phyloP scores from a whole-genome alignment of 2,329 filamentous ascomycete species.

The Cordyceps fumosorosea region DNA sequence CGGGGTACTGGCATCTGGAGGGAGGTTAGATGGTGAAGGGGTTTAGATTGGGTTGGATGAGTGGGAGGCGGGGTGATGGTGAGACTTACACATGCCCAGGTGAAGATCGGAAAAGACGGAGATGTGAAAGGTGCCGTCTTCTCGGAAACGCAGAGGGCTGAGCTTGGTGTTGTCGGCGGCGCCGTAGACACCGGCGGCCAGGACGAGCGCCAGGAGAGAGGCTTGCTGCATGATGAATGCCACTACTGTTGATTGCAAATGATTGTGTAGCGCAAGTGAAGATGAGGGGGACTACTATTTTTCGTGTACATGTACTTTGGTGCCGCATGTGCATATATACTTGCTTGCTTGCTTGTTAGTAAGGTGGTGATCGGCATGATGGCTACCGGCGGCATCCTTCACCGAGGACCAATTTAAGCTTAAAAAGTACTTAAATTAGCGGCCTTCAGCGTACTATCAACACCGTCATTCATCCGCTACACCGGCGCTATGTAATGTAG shows the following conservation, averaged over 20 bases:
- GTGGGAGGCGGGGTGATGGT: neutral
- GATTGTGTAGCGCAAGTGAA: neutral
- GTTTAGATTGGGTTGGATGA: no score
- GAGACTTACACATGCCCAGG: conserved; percentile 12
- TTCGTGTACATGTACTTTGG: neutral
- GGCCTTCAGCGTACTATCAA: neutral
- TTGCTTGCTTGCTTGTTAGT: no score
- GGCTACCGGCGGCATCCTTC: neutral
- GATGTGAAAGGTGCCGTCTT: conserved; percentile 13
- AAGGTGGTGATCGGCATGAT: neutral
- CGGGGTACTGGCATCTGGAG: conserved; percentile 20
- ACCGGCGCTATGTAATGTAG: no score
- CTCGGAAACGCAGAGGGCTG: conserved; percentile 7
- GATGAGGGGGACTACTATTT: neutral
- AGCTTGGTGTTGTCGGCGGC: conserved; percentile 7
- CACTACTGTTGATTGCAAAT: neutral
- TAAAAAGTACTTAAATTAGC: neutral
- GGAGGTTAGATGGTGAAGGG: neutral
- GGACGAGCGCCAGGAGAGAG: neutral
- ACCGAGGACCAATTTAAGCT: neutral
- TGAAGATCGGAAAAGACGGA: conserved; percentile 14
- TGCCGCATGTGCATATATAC: neutral
- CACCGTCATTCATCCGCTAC: neutral
- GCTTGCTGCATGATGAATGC: neutral
- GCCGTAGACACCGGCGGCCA: neutral